phyloP scores from a whole-genome alignment of 2,329 filamentous ascomycete genomes.

The Fusarium brevicatenulatum region DNA sequence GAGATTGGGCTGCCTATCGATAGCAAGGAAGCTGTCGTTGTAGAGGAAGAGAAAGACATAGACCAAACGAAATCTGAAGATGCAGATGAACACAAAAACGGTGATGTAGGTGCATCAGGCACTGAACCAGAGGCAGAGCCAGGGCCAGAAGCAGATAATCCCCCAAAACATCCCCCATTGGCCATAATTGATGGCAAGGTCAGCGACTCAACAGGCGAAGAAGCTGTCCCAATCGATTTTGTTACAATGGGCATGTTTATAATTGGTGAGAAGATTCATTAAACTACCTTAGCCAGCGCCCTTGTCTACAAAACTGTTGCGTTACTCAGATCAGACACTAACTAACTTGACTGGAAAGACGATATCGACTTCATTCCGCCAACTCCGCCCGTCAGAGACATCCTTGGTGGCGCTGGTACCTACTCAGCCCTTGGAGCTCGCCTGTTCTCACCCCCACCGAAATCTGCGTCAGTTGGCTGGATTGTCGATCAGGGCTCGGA shows the following conservation, averaged over 20 bases:
- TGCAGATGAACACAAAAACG: not conserved
- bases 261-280: constrained; percentile 62
- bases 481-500: constrained; percentile 90
- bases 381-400: constrained; percentile 73
- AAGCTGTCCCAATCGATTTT: constrained; percentile 62
- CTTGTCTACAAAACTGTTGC: not conserved
- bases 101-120: not conserved
- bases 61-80: constrained; percentile 6
- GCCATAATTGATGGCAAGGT: not conserved
- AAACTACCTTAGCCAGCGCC: not conserved
- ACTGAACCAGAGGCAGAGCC: not conserved
- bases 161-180: constrained; percentile 3
- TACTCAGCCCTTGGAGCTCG: constrained; percentile 90
- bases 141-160: not conserved
- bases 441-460: constrained; percentile 77
- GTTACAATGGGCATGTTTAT: constrained; percentile 80
- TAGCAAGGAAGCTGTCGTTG: not conserved
- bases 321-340: not conserved
- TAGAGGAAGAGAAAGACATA: constrained; percentile 2
- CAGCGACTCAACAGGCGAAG: not conserved
- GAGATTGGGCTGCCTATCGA: constrained; percentile 7
- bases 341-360: constrained; percentile 66
- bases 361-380: constrained; percentile 87
- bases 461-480: constrained; percentile 81
- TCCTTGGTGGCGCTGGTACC: constrained; percentile 89